Conservation (phyloP, 1,284 basidiomycete species). For the Tilletia caries region DNA sequence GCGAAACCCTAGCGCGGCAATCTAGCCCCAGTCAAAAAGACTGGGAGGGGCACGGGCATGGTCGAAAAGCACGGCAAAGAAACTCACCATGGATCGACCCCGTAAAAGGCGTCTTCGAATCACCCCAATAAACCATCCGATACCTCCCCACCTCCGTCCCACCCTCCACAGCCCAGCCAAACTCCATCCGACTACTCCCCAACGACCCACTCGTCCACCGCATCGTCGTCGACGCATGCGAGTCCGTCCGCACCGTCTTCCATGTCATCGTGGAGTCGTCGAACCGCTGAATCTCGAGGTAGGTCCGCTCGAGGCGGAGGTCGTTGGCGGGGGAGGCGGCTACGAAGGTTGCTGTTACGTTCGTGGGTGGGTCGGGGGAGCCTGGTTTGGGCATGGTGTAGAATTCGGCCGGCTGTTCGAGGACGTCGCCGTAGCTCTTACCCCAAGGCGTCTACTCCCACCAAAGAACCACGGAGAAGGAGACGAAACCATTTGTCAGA, state of each 20-base stretch:
- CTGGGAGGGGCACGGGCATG: too few relatives aligned
- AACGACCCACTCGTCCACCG: conserved; percentile 59
- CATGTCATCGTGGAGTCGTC: conserved; percentile 57
- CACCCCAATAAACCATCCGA: conserved; percentile 69
- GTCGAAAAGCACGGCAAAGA: too few relatives aligned
- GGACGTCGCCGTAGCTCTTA: conserved; percentile 66
- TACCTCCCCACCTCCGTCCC: conserved; percentile 64
- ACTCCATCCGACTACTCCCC: conserved; percentile 27
- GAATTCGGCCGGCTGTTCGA: conserved; percentile 62
- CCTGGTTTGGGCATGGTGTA: conserved; percentile 61
- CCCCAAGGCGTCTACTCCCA: conserved; percentile 54
- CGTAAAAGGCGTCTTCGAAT: conserved; percentile 64
- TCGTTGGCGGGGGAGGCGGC: conserved; percentile 79
- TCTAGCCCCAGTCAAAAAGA: too few relatives aligned
- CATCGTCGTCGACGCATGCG: conserved; percentile 73
- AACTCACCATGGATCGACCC: conserved; percentile 26
- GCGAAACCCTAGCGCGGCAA: not conserved
- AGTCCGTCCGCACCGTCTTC: conserved; percentile 67
- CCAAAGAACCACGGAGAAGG: conserved; percentile 17
- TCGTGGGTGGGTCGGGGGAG: conserved; percentile 55
- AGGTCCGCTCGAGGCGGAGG: conserved; percentile 69
- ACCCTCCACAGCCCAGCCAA: conserved; percentile 37
- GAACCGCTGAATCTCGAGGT: conserved; percentile 66
- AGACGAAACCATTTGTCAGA: not conserved
- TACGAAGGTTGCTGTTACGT: conserved; percentile 66